Conservation (phyloP, 129 eudicot genomes). For the Apium graveolens region DNA sequence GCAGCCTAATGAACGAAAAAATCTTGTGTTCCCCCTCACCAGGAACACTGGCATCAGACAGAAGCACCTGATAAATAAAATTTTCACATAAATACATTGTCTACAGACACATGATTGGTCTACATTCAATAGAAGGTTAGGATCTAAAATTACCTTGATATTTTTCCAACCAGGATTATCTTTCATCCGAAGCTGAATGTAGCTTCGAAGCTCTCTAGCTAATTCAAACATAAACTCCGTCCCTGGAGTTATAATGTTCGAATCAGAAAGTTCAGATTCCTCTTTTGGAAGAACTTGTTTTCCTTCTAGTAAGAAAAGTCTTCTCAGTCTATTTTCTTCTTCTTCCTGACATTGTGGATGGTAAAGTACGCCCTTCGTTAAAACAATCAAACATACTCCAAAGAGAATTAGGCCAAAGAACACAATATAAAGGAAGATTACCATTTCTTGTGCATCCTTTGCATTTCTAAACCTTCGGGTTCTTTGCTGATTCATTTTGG, state of each 20-base stretch:
- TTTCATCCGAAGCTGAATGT: slow-evolving; percentile 23
- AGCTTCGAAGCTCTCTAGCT: slow-evolving; percentile 30
- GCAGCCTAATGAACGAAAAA: slow-evolving; percentile 46
- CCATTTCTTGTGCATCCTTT: slow-evolving; percentile 30
- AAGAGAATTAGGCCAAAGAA: neutral
- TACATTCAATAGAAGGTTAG: neutral
- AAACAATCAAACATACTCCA: neutral
- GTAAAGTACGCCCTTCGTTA: neutral
- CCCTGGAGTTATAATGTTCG: slow-evolving; percentile 59
- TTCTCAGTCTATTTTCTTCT: slow-evolving; percentile 33
- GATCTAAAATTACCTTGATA: slow-evolving; percentile 20
- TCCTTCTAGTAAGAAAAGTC: slow-evolving; percentile 29
- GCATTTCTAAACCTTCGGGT: slow-evolving; percentile 36
- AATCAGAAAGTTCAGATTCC: slow-evolving; percentile 38
- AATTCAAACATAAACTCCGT: slow-evolving; percentile 43
- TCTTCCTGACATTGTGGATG: slow-evolving; percentile 21
- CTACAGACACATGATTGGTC: neutral
- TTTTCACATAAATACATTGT: neutral
- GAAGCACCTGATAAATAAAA: slow-evolving; percentile 32
- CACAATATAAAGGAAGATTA: neutral
- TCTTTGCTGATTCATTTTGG: slow-evolving; percentile 70
- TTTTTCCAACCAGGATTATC: slow-evolving; percentile 33
- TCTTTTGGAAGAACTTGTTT: slow-evolving; percentile 26
- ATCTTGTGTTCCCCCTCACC: slow-evolving; percentile 78
- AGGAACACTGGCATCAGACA: slow-evolving; percentile 50